Conservation (phyloP, 208 protist genomes). For the Leishmania guyanensis region DNA sequence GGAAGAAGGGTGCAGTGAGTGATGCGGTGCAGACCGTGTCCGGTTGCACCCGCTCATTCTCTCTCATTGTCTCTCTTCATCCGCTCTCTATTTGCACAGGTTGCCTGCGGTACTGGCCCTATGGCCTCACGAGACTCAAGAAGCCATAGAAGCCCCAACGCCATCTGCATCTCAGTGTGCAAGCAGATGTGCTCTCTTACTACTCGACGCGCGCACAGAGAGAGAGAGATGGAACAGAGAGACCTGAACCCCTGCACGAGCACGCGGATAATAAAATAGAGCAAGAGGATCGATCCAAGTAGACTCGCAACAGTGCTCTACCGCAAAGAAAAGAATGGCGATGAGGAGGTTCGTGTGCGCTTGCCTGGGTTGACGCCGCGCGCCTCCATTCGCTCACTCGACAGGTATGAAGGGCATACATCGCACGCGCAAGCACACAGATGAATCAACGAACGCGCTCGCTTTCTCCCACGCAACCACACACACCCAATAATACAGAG, state of each 20-base stretch:
- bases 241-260: not conserved
- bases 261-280: not conserved
- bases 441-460: not conserved
- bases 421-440: not conserved
- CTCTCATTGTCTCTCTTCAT: not conserved
- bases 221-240: not conserved
- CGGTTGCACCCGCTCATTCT: not conserved
- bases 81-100: not conserved
- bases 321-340: not conserved
- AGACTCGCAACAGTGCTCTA: not conserved
- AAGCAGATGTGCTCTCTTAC: not conserved
- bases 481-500: not conserved
- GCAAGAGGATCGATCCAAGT: not conserved
- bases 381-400: not conserved
- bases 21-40: not conserved
- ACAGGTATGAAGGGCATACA: not conserved
- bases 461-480: not conserved
- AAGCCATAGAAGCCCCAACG: not conserved
- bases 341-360: not conserved
- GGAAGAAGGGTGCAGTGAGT: not conserved
- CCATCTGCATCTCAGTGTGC: not conserved
- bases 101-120: not conserved
- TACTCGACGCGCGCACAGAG: not conserved
- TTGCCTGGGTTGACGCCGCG: not conserved
- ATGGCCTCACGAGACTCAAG: not conserved